Evolutionary conservation across 306 rosid species (phyloP).

Genomic region (Castanopsis chinensis): DNA sequence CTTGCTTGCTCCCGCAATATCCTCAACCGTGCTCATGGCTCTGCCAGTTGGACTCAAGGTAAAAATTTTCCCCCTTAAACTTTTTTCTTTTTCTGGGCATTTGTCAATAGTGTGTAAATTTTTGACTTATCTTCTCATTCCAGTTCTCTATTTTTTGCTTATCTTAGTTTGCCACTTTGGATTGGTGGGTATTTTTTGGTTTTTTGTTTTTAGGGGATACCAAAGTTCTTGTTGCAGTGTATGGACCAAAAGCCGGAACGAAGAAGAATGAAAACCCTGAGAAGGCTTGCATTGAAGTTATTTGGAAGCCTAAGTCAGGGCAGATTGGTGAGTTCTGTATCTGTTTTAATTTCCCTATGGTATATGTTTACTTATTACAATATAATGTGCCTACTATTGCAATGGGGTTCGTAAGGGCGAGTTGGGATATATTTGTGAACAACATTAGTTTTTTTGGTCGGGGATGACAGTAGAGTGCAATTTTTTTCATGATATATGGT

Average conservation of each 20-base stretch:
- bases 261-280: slow-evolving; percentile 90
- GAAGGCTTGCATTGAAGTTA: slow-evolving; percentile 85
- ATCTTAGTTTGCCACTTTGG: not conserved
- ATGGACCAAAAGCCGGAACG: slow-evolving; percentile 82
- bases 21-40: slow-evolving; percentile 89
- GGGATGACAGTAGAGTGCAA: too few relatives aligned
- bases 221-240: slow-evolving; percentile 81
- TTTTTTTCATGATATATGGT: too few relatives aligned
- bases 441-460: too few relatives aligned
- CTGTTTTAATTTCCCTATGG: not conserved
- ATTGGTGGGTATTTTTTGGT: not conserved
- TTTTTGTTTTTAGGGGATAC: slow-evolving; percentile 58
- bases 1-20: slow-evolving; percentile 67
- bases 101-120: not conserved
- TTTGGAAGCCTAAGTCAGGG: slow-evolving; percentile 95
- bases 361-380: not conserved
- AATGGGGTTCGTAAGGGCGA: too few relatives aligned
- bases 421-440: too few relatives aligned
- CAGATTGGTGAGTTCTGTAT: slow-evolving; percentile 47
- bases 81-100: not conserved
- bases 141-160: not conserved
- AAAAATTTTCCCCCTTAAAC: not conserved
- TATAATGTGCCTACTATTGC: not conserved
- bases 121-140: not conserved
- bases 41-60: slow-evolving; percentile 92